Conservation (phyloP, 768 basidiomycete genomes). For the Rhodotorula graminis region DNA sequence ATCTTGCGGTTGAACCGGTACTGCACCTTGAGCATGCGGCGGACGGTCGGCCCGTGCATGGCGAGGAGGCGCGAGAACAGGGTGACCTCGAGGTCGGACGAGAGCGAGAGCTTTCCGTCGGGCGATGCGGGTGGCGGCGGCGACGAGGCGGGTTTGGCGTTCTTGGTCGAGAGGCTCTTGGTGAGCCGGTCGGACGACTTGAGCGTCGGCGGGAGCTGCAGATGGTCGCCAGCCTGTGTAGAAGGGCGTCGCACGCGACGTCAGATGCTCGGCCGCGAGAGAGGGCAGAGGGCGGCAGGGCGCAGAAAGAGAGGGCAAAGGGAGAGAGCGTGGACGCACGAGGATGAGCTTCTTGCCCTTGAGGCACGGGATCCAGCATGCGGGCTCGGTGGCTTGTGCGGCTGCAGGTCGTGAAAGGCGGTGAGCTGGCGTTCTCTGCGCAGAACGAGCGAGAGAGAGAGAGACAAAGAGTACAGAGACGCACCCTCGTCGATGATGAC, state of each 20-base stretch:
- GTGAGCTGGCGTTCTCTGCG: neutral
- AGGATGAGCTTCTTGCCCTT: slow-evolving; percentile 66
- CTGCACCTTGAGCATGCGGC: slow-evolving; percentile 81
- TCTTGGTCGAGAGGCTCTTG: slow-evolving; percentile 16
- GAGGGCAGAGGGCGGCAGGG: neutral
- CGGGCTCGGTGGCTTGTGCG: slow-evolving; percentile 91
- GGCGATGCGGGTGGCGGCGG: neutral
- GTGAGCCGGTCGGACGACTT: slow-evolving; percentile 54
- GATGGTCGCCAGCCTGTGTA: slow-evolving; percentile 87
- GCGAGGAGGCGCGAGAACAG: slow-evolving; percentile 85
- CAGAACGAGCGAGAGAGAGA: neutral
- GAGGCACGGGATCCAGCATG: slow-evolving; percentile 93
- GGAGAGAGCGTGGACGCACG: slow-evolving; percentile 8
- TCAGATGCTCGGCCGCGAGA: neutral
- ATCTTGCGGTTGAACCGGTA: slow-evolving; percentile 54
- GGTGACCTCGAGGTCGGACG: slow-evolving; percentile 75
- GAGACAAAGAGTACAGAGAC: too few species aligned
- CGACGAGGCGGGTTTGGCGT: slow-evolving; percentile 1
- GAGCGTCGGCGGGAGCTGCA: slow-evolving; percentile 92
- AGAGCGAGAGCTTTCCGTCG: slow-evolving; percentile 52
- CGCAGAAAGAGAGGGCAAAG: neutral
- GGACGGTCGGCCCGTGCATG: slow-evolving; percentile 77
- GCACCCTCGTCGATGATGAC: slow-evolving; percentile 80
- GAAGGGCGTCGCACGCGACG: too few species aligned
- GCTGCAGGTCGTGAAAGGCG: slow-evolving; percentile 49